Base-by-base conservation (phyloP, 179 eudicot species). In the Vitellaria paradoxa region DNA sequence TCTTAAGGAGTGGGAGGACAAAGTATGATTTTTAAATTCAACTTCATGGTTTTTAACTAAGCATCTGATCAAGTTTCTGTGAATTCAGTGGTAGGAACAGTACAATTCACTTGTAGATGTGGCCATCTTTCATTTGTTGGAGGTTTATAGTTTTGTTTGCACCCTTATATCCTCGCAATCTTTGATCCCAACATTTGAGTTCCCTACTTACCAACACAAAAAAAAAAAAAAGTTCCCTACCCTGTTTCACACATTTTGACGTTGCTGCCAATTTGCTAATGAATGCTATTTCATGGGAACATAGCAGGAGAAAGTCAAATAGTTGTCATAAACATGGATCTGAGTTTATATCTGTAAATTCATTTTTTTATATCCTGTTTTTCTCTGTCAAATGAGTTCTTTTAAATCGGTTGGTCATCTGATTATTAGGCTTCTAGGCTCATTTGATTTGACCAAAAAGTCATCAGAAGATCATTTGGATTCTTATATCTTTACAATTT, bases 1-100 rank as follows among this genome's bases (percentile, higher is more conserved):
- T 91, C 57, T 81, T 95, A 75, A 89, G 79, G 23, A 93, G 99
- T 77, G 99, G 99, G 72, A 87, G 99, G 84, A 88, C 92, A 24
- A 95, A 95, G 76, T 95, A 95, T 55, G 99, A 95, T 78, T 93
- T 95, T 57, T 81, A 23, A 64, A 46, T 61, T 46, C 49, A 11
- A 7, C n/a, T 66, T 26, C 53, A 67, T 9, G 17, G 81, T 40
- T 72, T 13, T 14, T 12, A 5, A 46, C 46, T 9, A 45, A 47
- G 49, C 6, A n/a, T 40, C 3, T 37, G 50, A 18, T 9, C 59
- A 66, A 73, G 20, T 37, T 47, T 64, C 17, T 47, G 62, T n/a
- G 46, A 10, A 75, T 65, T 30, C 20, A 18, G 60, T 63, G 52
- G 62, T 47, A 15, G 23, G 6, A 42, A 75, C 59, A 18, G 21